Evolutionary conservation across 352 stramenopile species (phyloP).

Genomic region (Phytophthora sp.): DNA sequence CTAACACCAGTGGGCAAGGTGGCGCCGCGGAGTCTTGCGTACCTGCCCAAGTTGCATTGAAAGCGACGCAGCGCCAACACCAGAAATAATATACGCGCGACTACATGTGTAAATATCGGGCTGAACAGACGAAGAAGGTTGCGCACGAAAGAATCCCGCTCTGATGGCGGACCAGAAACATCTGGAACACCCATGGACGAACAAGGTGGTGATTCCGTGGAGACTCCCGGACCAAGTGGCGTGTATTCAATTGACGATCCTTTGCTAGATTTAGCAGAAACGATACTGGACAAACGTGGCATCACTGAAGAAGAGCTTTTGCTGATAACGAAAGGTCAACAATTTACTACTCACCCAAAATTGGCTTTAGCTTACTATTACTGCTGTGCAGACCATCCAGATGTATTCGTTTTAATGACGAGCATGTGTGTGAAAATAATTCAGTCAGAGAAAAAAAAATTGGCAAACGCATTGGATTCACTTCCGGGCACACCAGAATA

Average conservation of each 20-base stretch:
- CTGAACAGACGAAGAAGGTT: not conserved
- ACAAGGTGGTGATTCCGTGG: too few relatives aligned
- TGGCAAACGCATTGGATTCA: not conserved
- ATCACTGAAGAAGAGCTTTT: not conserved
- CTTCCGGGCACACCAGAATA: not conserved
- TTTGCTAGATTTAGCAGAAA: too few relatives aligned
- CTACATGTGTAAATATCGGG: not conserved
- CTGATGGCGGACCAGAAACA: not conserved
- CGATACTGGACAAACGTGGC: not conserved
- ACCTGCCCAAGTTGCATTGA: too few relatives aligned
- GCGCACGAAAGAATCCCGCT: too few relatives aligned
- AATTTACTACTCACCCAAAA: not conserved
- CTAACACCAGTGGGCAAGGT: too few relatives aligned
- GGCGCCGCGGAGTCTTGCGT: too few relatives aligned
- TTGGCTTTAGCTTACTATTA: not conserved
- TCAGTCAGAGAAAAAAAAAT: not conserved
- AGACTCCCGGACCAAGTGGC: too few relatives aligned
- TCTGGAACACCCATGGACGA: not conserved
- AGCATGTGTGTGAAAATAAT: not conserved
- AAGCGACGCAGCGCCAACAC: too few relatives aligned
- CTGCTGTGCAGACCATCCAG: not conserved
- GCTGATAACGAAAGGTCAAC: not conserved
- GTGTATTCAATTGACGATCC: too few relatives aligned
- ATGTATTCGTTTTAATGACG: constrained; percentile 1
- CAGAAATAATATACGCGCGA: too few relatives aligned